These are phyloP conservation scores for Apophysomyces sp. DNA, from an alignment of 371 early-diverging fungal species.

Conservation along the genomic window DNA sequence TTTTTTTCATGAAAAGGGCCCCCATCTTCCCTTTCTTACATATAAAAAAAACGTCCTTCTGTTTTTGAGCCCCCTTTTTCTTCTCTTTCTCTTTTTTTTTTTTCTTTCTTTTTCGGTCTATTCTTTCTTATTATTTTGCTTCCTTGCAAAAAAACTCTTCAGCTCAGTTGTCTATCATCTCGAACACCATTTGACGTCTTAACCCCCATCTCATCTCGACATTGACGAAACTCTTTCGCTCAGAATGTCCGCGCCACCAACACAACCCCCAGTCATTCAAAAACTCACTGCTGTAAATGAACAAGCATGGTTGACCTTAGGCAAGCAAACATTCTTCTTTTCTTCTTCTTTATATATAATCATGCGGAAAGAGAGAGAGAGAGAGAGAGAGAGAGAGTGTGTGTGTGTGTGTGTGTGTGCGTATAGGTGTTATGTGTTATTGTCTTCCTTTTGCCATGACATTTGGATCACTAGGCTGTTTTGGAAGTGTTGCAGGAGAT, in stretches of 20 bases:
- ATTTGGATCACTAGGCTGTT: background rate
- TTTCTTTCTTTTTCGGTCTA: conserved; percentile 4
- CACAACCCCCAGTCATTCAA: conserved; percentile 44
- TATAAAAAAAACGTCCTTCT: conserved; percentile 5
- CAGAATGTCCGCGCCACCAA: conserved; percentile 13
- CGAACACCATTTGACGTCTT: conserved; percentile 20
- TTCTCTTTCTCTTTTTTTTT: conserved; percentile 7
- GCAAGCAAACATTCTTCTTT: conserved; percentile 33
- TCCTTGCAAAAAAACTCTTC: background rate
- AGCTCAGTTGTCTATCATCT: background rate
- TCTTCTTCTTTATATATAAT: conserved; percentile 3
- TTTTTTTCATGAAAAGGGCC: background rate
- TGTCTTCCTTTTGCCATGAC: background rate
- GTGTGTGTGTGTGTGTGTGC: conserved; percentile 1
- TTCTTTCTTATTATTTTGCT: conserved; percentile 4
- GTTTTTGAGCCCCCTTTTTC: conserved; percentile 8
- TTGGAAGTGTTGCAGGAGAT: conserved; percentile 1
- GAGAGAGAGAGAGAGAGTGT: background rate
- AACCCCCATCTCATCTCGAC: conserved; percentile 18
- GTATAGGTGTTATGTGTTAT: background rate
- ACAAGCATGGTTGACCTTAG: conserved; percentile 77
- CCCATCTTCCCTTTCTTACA: background rate
- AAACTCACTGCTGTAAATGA: conserved; percentile 70
- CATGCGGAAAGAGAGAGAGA: background rate
- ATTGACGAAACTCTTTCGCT: conserved; percentile 6